A percentile compares a stretch with the other conserved stretches of the same genome.
These are phyloP conservation scores for Fusarium palustre DNA, from an alignment of 2,329 filamentous ascomycete genomes.

Conservation along the genomic window DNA sequence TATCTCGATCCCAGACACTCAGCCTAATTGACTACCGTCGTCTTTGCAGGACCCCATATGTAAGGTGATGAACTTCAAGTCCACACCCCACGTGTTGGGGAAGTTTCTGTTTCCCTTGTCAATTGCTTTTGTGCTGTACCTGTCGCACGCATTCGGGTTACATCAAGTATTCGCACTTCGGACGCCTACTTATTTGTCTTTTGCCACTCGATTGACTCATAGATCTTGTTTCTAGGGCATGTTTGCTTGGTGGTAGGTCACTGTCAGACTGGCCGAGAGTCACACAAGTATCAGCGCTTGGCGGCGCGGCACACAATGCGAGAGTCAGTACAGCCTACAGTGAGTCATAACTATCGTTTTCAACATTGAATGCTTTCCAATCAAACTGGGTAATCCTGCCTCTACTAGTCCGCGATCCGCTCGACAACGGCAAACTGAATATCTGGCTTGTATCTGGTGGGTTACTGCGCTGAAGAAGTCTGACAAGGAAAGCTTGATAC, in stretches of 20 bases:
- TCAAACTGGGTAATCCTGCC: neutral
- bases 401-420: neutral
- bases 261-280: neutral
- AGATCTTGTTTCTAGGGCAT: neutral
- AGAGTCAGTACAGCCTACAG: neutral
- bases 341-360: neutral
- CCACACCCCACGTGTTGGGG: neutral
- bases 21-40: too few relatives aligned
- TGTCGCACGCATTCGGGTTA: neutral
- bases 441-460: neutral
- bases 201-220: neutral
- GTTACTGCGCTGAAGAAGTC: neutral
- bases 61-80: neutral
- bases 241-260: neutral
- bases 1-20: neutral
- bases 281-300: neutral
- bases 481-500: neutral
- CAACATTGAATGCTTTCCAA: neutral
- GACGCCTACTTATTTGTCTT: neutral
- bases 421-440: neutral
- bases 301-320: neutral
- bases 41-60: neutral
- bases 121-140: too few relatives aligned
- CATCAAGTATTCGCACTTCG: neutral
- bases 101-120: neutral